These are phyloP conservation scores for Penicillium nordicum DNA, from an alignment of 2,329 filamentous ascomycete species.

Conservation along the genomic window DNA sequence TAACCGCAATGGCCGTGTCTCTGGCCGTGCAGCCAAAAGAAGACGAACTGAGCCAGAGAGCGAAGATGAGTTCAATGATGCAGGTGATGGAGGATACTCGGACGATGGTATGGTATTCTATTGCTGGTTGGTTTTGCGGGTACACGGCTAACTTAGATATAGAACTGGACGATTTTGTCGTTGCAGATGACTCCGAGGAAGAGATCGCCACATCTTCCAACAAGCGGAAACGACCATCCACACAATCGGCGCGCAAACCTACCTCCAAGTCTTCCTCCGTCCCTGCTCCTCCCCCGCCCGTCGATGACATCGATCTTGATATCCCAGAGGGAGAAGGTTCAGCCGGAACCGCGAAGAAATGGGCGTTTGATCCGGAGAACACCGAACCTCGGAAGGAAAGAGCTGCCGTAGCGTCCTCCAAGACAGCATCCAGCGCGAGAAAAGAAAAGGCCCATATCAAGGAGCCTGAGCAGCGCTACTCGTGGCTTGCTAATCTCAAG, in stretches of 20 bases:
- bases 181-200: conserved; percentile 79
- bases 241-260: conserved; percentile 42
- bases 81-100: conserved; percentile 45
- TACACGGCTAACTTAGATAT: conserved; percentile 27
- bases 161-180: conserved; percentile 85
- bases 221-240: conserved; percentile 67
- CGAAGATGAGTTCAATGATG: conserved; percentile 63
- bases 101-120: conserved; percentile 49
- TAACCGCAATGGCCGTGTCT: conserved; percentile 44
- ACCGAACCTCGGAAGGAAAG: conserved; percentile 51
- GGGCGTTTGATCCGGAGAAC: conserved; percentile 68
- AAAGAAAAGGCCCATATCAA: conserved; percentile 70
- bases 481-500: conserved; percentile 81
- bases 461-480: conserved; percentile 80
- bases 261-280: conserved; percentile 34
- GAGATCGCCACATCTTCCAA: conserved; percentile 54
- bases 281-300: conserved; percentile 51
- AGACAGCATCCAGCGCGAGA: conserved; percentile 34
- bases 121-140: not conserved
- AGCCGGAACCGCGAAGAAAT: conserved; percentile 74
- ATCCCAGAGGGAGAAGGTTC: conserved; percentile 52
- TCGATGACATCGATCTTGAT: conserved; percentile 56
- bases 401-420: conserved; percentile 35
- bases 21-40: conserved; percentile 52
- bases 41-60: conserved; percentile 65